Evolutionary conservation across 331 rosid genomes (phyloP), one percentile per base, ranked within the genome.

Genomic region (Erythrophleum ivorense): DNA sequence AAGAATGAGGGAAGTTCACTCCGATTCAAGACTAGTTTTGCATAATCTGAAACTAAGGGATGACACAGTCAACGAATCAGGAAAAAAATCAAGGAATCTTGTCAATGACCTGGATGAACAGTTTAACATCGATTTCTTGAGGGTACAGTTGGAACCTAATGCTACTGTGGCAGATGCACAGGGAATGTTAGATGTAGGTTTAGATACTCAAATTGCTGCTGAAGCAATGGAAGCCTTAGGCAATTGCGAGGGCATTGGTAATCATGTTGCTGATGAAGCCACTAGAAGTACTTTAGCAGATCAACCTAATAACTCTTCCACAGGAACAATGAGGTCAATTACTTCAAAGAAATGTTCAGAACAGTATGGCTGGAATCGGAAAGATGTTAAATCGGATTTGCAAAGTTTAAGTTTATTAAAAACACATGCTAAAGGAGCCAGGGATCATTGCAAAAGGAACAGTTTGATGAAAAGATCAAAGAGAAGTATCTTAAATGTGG

Each of bases 141-240:
- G 84, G 84, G 87, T 53, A 84, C 75, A 81, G 87, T 69, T 64
- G 84, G 90, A 89, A 79, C 73, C 80, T 57, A 62, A 83, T 78
- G 77, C 58, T 81, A 71, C 68, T 57, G 80, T 81, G 53, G 40
- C 68, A 53, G 83, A 82, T 78, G 88, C 60, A 40, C 90, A 74
- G 24, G 86, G 73, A 74, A 80, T 82, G 76, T 41, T 82, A 70
- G 84, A 87, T 86, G 92, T 89, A 14, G 97, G 97, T 79, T 57
- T 88, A 69, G 95, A 96, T 86, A 96, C 99, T 78, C 99, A 96
- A 85, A 86, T 94, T 82, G 98, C 98, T 76, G 99, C 95, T 77
- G 98, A 96, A 87, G 98, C 97, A 73, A 92, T 96, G 96, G 98
- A 96, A 87, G 89, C 90, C 81, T 86, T 96, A 67, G 83, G 79